Base-by-base conservation (phyloP, 805 yeast genomes). In the Naumovozyma castellii region DNA sequence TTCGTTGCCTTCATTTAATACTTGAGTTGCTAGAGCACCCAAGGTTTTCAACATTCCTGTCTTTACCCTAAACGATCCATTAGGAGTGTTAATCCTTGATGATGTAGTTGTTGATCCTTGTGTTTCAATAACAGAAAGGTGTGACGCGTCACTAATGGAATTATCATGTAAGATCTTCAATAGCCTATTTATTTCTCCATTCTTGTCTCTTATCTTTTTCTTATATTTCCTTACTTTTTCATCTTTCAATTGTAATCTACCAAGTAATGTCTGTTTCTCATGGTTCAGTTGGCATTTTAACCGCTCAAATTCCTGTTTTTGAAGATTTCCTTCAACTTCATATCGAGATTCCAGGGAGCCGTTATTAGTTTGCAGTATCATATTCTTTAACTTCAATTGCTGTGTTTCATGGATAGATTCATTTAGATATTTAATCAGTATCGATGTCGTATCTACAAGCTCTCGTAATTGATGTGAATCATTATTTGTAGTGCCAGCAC, bases 21-120 rank as follows among this genome's bases (percentile, higher is more conserved):
- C 76, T 46, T 74, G 79, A 32, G 74, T 66, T 3, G 80, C 80
- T 39, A 75, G 57, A 42, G 72, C 54, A 12, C 78, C 80, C 35
- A 75, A 57, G 0, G 79, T 72, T 34, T 68, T 70, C 35, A 75
- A 45, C 62, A 69, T 68, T 32, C 52, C 39, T 8, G 44, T 32
- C 15, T 38, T 37, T 18, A 37, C 38, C 18, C 35, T 40, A 15
- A 27, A 36, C 10, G 40, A 37, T 15, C 27, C 20, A 31, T 27
- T 31, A 10, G 34, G 29, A 19, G 19, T 31, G 32, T 18, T 25
- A 14, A 31, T 14, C 10, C 18, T 14, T 18, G 14, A 14, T 3
- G 36, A 34, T n/a, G 27, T 14, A 3, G 5, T 22, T 22, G 27
- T 22, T 6, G 27, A 22, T 6, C 10, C 27, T 10, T 22, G 27